These are phyloP conservation scores for Beauveria bassiana DNA, from an alignment of 2,329 filamentous ascomycete genomes.

Conservation along the genomic window DNA sequence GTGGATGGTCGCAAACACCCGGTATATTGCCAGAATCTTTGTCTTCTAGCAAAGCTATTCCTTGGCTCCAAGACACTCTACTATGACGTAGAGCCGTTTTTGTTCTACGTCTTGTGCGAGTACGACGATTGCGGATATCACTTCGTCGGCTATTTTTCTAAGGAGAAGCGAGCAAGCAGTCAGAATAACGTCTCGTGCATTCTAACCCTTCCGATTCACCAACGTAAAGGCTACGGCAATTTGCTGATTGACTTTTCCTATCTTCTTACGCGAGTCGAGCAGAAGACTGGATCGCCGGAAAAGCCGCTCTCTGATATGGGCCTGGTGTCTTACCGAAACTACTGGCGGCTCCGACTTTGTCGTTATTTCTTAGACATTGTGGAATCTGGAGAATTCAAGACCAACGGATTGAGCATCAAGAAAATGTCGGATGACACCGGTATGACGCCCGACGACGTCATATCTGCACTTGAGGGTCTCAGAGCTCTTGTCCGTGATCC, in stretches of 20 bases:
- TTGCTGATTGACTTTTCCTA: constrained; percentile 98
- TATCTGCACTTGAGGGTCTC: constrained; percentile 84
- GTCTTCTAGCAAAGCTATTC: constrained; percentile 90
- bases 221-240: constrained; percentile 94
- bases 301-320: constrained; percentile 98
- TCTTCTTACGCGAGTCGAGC: constrained; percentile 83
- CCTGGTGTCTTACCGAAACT: constrained; percentile 91
- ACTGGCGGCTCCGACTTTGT: constrained; percentile 87
- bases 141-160: constrained; percentile 98
- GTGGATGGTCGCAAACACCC: constrained; percentile 95
- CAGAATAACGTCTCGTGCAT: constrained; percentile 98
- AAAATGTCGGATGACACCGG: constrained; percentile 82
- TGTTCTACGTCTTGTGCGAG: constrained; percentile 96
- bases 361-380: constrained; percentile 61
- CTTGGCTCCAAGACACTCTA: constrained; percentile 98
- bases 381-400: constrained; percentile 23
- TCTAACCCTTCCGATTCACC: constrained; percentile 88
- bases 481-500: constrained; percentile 86
- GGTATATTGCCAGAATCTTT: constrained; percentile 97
- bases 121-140: constrained; percentile 88
- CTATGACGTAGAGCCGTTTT: constrained; percentile 93
- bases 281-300: constrained; percentile 90
- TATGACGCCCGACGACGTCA: constrained; percentile 92
- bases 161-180: constrained; percentile 90
- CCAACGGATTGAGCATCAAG: constrained; percentile 50